Evolutionary conservation across 208 protist genomes (phyloP).

Genomic region (Crithidia mellificae): DNA sequence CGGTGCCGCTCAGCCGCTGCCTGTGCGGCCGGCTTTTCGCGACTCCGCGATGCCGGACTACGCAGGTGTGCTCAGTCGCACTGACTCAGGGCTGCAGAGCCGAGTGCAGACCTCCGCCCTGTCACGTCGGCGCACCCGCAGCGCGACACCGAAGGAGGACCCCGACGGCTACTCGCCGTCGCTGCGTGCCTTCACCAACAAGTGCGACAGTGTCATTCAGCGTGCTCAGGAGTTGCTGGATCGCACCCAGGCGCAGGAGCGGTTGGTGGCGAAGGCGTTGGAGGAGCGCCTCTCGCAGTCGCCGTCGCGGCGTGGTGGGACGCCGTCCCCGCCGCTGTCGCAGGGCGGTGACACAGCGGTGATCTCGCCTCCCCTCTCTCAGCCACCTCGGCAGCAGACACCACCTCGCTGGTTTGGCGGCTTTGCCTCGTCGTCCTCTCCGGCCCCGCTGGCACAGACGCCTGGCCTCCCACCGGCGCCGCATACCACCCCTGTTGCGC

Average conservation of each 20-base stretch:
- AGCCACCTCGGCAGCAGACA: conserved; percentile 8
- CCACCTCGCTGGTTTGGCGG: conserved; percentile 10
- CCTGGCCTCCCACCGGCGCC: conserved; percentile 5
- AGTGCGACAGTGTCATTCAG: conserved; percentile 54
- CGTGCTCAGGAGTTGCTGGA: conserved; percentile 60
- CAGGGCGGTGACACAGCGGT: not conserved
- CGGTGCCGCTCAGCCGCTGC: not conserved
- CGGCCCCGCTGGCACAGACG: not conserved
- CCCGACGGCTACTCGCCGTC: not conserved
- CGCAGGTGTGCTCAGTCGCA: conserved; percentile 28
- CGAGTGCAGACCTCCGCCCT: conserved; percentile 25
- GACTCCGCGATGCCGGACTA: conserved; percentile 16
- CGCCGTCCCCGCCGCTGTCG: conserved; percentile 10
- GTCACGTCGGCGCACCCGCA: not conserved
- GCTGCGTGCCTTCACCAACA: conserved; percentile 28
- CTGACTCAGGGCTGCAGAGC: conserved; percentile 26
- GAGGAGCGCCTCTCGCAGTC: conserved; percentile 44
- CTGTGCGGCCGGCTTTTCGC: not conserved
- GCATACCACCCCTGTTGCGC: conserved; percentile 8
- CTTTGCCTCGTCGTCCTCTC: not conserved
- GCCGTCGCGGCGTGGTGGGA: conserved; percentile 19
- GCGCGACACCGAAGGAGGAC: not conserved
- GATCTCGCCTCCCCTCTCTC: not conserved
- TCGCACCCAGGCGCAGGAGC: conserved; percentile 39
- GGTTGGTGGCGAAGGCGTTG: conserved; percentile 30